phyloP scores from a whole-genome alignment of 106 monocot genomes.

The Platanthera zijinensis region DNA sequence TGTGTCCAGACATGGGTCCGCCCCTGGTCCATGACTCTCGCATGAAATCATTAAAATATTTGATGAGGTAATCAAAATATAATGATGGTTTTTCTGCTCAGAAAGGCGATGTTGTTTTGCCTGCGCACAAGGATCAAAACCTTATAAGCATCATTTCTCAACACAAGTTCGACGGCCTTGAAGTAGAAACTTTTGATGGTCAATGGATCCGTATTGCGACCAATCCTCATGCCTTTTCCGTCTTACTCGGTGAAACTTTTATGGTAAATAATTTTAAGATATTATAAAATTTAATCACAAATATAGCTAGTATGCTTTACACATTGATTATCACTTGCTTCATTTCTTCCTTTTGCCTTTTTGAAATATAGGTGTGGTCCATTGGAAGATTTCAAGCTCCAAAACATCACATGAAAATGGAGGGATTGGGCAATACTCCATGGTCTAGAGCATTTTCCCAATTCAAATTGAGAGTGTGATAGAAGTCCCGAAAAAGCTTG shows the following conservation, averaged over 20 bases:
- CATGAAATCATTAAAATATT: not conserved
- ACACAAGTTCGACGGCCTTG: not conserved
- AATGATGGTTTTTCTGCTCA: not conserved
- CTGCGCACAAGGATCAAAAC: not conserved
- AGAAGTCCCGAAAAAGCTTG: slow-evolving; percentile 5
- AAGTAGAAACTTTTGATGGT: not conserved
- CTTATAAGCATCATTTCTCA: not conserved
- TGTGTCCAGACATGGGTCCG: too few relatives aligned
- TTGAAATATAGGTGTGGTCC: slow-evolving; percentile 15
- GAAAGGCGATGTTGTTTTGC: not conserved
- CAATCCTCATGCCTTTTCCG: not conserved
- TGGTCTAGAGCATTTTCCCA: not conserved
- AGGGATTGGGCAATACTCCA: not conserved
- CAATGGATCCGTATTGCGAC: not conserved
- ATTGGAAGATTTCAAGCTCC: slow-evolving; percentile 20
- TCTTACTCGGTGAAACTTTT: slow-evolving; percentile 7
- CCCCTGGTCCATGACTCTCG: not conserved
- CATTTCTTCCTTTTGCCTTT: too few relatives aligned
- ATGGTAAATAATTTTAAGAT: not conserved
- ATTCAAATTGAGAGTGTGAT: not conserved
- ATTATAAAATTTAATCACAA: not conserved
- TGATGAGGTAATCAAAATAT: not conserved
- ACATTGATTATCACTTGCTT: too few relatives aligned
- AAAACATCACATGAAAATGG: slow-evolving; percentile 4
- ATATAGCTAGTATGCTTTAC: not conserved